A percentile compares a stretch with the other conserved stretches of the same genome.
These are phyloP conservation scores for Drechslerella stenobrocha DNA, from an alignment of 2,329 filamentous ascomycete species.

Conservation along the genomic window DNA sequence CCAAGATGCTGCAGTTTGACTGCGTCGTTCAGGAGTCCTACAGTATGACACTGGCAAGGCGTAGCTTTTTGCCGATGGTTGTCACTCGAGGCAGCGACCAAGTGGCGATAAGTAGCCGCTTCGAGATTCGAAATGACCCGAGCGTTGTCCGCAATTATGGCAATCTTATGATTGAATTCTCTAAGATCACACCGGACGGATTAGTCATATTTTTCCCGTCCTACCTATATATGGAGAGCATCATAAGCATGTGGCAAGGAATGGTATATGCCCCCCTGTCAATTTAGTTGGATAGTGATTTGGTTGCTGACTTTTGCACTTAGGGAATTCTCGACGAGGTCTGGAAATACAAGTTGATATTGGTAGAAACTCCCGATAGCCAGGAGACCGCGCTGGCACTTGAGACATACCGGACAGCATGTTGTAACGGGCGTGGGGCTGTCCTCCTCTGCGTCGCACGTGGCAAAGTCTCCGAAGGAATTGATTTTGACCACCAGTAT, in stretches of 20 bases:
- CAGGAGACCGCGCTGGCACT: constrained; percentile 95
- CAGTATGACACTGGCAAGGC: constrained; percentile 88
- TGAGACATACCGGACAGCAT: constrained; percentile 95
- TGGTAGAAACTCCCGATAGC: constrained; percentile 95
- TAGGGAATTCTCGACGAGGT: constrained; percentile 87
- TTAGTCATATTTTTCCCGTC: constrained; percentile 99
- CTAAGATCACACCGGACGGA: constrained; percentile 91
- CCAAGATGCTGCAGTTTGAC: constrained; percentile 93
- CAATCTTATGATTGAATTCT: constrained; percentile 88
- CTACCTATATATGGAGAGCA: constrained; percentile 98
- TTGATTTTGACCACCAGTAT: constrained; percentile 99
- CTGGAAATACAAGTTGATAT: constrained; percentile 98
- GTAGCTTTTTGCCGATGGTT: constrained; percentile 97
- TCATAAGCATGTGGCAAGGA: constrained; percentile 98
- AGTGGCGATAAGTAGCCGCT: constrained; percentile 86
- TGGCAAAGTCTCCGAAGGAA: constrained; percentile 95
- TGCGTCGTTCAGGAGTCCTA: constrained; percentile 97
- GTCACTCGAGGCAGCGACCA: constrained; percentile 95
- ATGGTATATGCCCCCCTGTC: constrained; percentile 62
- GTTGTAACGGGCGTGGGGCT: constrained; percentile 92
- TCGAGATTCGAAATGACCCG: constrained; percentile 92
- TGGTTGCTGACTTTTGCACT: background rate
- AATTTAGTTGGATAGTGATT: background rate
- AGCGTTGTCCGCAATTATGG: constrained; percentile 98
- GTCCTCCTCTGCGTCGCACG: constrained; percentile 92